Evolutionary conservation across 768 basidiomycete species (phyloP), one percentile per base, ranked within the genome.

Genomic region (Suillus occidentalis): DNA sequence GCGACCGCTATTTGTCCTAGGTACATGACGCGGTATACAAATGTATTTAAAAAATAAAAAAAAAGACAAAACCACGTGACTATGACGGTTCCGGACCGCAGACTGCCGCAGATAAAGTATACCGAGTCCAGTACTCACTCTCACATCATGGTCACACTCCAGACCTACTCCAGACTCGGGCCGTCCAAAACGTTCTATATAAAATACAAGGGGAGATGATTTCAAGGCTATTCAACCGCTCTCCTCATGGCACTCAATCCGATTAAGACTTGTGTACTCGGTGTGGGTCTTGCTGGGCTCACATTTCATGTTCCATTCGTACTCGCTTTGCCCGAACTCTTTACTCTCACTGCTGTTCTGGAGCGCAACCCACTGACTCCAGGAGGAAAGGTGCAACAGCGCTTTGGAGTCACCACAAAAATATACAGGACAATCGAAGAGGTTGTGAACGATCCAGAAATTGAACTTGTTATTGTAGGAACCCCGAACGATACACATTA

Each of bases 231-330:
- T 49, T 28, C 3, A 13, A n/a, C 5, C 37, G 7, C 22, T 22
- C 22, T 63, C 56, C 20, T 16, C n/a, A 68, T 68, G 62, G 55
- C 60, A 36, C 64, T 68, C 63, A 76, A 77, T 47, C 86, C 89
- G 22, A 88, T 93, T 71, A 83, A 82, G 45, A 87, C 88, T 31
- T 89, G 91, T 69, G 86, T 92, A 7, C 79, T 93, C 4, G 92
- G 91, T 22, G 87, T 90, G 42, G 93, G 92, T 47, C 85, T 94
- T 65, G 83, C 88, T 22, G 89, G 89, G 42, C 78, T 89, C 47
- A 90, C 89, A 3, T 94, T 95, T 77, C 94, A 95, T 74, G 70
- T 89, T 63, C 93, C 94, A 0, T 90, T 94, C 74, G 78, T 95
- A 63, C 84, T 89, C 62, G 86, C 90, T 3, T 81, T 90, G 22